Conservation (phyloP, 345 rosid genomes). For the Boechera divaricarpa region DNA sequence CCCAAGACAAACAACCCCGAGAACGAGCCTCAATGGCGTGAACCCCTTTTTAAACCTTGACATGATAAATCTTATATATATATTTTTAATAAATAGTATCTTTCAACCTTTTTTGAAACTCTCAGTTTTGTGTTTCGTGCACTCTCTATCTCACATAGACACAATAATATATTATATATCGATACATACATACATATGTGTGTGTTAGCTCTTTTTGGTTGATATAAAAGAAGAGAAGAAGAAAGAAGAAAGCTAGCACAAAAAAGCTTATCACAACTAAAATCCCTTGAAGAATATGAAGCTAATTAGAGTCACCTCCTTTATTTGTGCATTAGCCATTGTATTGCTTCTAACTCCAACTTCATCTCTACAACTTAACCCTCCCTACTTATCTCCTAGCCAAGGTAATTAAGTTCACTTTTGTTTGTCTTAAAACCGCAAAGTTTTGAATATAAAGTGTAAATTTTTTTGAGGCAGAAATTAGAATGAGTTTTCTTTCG, state of each 20-base stretch:
- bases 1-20: constrained; percentile 45
- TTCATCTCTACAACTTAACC: constrained; percentile 34
- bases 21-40: constrained; percentile 51
- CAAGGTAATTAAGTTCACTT: constrained; percentile 27
- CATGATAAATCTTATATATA: constrained; percentile 14
- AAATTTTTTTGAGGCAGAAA: too few relatives aligned
- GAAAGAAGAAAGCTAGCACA: constrained; percentile 31
- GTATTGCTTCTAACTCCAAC: constrained; percentile 26
- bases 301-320: constrained; percentile 31
- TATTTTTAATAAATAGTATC: constrained; percentile 22
- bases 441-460: background rate
- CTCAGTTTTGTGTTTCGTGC: constrained; percentile 70
- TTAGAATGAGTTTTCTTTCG: background rate
- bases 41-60: constrained; percentile 34
- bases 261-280: constrained; percentile 18
- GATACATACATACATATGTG: background rate
- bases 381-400: constrained; percentile 33
- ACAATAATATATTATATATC: constrained; percentile 4
- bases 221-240: constrained; percentile 38
- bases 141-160: constrained; percentile 25
- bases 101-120: constrained; percentile 55
- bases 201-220: constrained; percentile 25
- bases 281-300: constrained; percentile 33
- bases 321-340: constrained; percentile 33
- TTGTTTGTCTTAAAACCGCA: background rate